Evolutionary conservation across 2,329 filamentous ascomycete species (phyloP).

Genomic region (Trichophyton equinum): DNA sequence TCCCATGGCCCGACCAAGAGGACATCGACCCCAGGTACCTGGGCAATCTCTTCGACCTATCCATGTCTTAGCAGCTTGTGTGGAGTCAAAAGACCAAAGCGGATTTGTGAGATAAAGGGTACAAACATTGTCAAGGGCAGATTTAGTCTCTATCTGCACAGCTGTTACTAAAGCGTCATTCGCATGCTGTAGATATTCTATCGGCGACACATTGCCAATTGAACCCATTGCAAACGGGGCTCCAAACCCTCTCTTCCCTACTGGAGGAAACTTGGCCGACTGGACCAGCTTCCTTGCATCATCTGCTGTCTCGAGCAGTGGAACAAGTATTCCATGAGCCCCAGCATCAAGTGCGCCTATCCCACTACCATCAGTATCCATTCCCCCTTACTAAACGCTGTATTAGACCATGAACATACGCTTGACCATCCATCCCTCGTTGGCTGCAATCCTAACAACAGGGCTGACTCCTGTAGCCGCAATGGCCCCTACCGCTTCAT

Average conservation of each 20-base stretch:
- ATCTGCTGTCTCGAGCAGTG: conserved; percentile 40
- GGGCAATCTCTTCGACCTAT: conserved; percentile 39
- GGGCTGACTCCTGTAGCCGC: conserved; percentile 32
- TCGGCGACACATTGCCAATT: conserved; percentile 25
- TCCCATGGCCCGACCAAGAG: conserved; percentile 45
- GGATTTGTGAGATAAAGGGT: too few relatives aligned
- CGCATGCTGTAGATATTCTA: conserved; percentile 43
- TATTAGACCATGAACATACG: conserved; percentile 22
- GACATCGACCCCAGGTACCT: conserved; percentile 41
- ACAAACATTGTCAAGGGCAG: conserved; percentile 27
- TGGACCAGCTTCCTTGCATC: conserved; percentile 41
- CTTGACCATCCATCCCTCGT: conserved; percentile 52
- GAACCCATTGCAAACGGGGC: conserved; percentile 41
- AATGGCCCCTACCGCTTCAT: conserved; percentile 41
- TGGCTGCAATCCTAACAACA: conserved; percentile 40
- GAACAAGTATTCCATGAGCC: conserved; percentile 47
- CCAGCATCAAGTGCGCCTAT: conserved; percentile 45
- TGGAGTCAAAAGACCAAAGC: neutral
- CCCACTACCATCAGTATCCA: neutral
- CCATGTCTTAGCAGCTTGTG: neutral
- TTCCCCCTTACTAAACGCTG: too few relatives aligned
- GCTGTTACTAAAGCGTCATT: conserved; percentile 42
- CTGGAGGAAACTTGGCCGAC: conserved; percentile 44
- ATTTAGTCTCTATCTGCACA: conserved; percentile 33
- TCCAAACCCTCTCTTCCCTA: conserved; percentile 44